Evolutionary conservation across 2,329 filamentous ascomycete species (phyloP), one percentile per base, ranked within the genome.

Genomic region (Diaporthe longicolla): DNA sequence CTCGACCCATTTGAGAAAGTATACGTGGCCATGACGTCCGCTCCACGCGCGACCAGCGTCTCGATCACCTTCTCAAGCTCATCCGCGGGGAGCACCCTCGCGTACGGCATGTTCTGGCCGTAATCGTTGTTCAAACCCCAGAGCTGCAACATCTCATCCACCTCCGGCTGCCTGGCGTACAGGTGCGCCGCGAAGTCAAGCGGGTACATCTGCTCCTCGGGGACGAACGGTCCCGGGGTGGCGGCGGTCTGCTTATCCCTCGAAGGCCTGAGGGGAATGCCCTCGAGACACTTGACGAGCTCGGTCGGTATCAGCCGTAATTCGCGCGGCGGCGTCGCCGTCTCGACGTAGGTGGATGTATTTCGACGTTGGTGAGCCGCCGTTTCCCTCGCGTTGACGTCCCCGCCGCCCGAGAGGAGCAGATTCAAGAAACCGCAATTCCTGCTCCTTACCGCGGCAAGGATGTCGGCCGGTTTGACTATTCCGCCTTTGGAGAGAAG

Each of bases 101-200:
- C 15, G 13, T 43, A 43, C 4, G 40, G 11, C 40, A 43, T 40
- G 13, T 40, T 11, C 10, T 15, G 1, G 37, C 37, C 10, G 37
- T 11, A 40, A 40, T 11, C 37, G 10, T 40, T 11, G 37, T 11
- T 15, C 37, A 40, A 11, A 40, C 13, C 37, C 13, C 10, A 40
- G 37, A 40, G 37, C 29, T 32, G 29, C 5, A 32, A 32, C 29
- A 32, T 32, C 43, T 21, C 43, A 5, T 48, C 15, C 17, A 65
- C 24, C 40, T 65, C 59, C 19, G 26, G 59, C 59, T 65, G 40
- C 26, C 59, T 15, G 17, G 59, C 13, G 48, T 11, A 69, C 48
- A 69, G 29, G 24, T 54, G 50, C 48, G 65, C 65, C 5, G 65
- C 65, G n/a, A 40, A 55, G 45, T 69, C 65, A 17, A 69, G 65